phyloP scores from a whole-genome alignment of 1,139 yeast species.

The Blastobotrys capitulatus region DNA sequence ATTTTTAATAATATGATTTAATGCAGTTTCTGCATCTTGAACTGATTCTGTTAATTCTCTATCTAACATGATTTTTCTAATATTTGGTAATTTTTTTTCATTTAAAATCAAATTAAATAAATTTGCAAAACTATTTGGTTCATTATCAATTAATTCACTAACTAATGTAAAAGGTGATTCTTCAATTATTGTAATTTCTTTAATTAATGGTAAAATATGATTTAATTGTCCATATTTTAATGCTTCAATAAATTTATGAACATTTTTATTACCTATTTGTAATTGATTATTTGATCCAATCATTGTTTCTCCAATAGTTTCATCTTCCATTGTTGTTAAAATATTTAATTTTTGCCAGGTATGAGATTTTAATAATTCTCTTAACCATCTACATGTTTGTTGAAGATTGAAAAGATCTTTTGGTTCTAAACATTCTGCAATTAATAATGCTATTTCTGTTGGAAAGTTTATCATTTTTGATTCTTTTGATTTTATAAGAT shows the following conservation, averaged over 20 bases:
- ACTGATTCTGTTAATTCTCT: slow-evolving; percentile 5
- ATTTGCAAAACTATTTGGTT: slow-evolving; percentile 2
- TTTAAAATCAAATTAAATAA: slow-evolving; percentile 1
- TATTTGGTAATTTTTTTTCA: background rate
- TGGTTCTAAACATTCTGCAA: slow-evolving; percentile 4
- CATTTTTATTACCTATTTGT: slow-evolving; percentile 9
- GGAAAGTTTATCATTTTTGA: slow-evolving; percentile 1
- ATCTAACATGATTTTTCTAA: background rate
- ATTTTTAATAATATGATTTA: slow-evolving; percentile 4
- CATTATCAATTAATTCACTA: background rate
- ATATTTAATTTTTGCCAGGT: slow-evolving; percentile 6
- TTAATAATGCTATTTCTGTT: slow-evolving; percentile 3
- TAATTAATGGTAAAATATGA: slow-evolving; percentile 5
- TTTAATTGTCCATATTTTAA: slow-evolving; percentile 1
- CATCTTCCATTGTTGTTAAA: slow-evolving; percentile 10
- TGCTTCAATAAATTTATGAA: background rate
- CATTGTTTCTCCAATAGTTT: slow-evolving; percentile 5
- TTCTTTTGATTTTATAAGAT: too few relatives aligned
- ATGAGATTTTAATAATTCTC: background rate
- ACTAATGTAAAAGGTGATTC: slow-evolving; percentile 7
- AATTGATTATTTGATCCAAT: slow-evolving; percentile 7
- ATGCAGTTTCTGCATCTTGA: slow-evolving; percentile 3
- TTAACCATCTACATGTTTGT: slow-evolving; percentile 4
- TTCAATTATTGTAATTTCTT: slow-evolving; percentile 1
- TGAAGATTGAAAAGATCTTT: slow-evolving; percentile 7